Base-by-base conservation (phyloP, 805 yeast genomes). In the Pichia cabralensis region DNA sequence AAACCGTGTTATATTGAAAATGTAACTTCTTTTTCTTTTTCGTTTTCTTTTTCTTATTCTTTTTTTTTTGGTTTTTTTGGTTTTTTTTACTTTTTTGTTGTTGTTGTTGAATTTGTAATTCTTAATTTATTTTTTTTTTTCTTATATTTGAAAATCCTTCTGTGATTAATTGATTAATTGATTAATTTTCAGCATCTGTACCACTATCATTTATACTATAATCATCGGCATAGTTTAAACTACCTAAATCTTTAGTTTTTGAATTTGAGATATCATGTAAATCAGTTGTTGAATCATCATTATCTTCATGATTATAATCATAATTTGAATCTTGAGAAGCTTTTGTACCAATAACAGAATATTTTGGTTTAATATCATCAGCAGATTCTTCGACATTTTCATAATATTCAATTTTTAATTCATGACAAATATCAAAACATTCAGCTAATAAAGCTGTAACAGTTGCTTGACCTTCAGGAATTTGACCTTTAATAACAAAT, bases 391-490 rank as follows among this genome's bases (percentile, higher is more conserved):
- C 61, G 28, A 70, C 74, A 41, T 64, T 65, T 41, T 79, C 88
- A 47, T 81, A 86, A 34, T 81, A 71, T 52, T 86, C 95, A 23
- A 83, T 77, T 52, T 85, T 81, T 55, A 92, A 65, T 61, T 92
- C 98, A 52, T 89, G 92, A 30, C 83, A 68, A 39, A 89, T 80
- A 56, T 92, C 98, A 55, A 85, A 92, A 56, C 97, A 89, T 54
- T 88, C 96, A 4, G 95, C 92, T 33, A 89, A 64, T 38, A 89
- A 61, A 1, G 95, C 95, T 55, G 77, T 86, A 43, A 92, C 65
- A n/a, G 94, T 76, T 6, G 96, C 98, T 59, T 92, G 99, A 10
- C 99, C 99, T 55, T 92, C 97, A 3, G 99, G 99, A 28, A 92
- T 80, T 43, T 84, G 82, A 33, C 76, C 83, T 41, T 82, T 84